These are phyloP conservation scores for Areca catechu DNA, from an alignment of 176 grass and related monocot genomes.

Conservation along the genomic window DNA sequence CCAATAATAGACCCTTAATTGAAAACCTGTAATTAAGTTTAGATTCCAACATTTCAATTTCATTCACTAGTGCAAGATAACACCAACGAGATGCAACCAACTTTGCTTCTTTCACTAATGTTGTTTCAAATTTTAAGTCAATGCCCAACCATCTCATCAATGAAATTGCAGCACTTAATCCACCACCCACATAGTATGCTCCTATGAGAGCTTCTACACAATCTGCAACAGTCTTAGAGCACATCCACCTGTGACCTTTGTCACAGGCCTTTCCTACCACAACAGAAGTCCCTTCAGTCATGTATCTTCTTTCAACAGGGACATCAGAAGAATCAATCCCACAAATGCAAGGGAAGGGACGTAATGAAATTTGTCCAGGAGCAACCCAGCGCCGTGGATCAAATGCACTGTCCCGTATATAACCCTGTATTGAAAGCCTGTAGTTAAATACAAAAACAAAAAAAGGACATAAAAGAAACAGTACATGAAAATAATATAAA, in stretches of 20 bases:
- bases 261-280: slow-evolving; percentile 2
- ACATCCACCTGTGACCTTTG: slow-evolving; percentile 7
- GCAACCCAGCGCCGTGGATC: slow-evolving; percentile 2
- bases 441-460: not conserved
- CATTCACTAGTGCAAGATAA: not conserved
- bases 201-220: slow-evolving; percentile 2
- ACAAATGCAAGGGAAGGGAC: not conserved
- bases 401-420: slow-evolving; percentile 5
- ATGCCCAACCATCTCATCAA: slow-evolving; percentile 15
- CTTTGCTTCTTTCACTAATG: slow-evolving; percentile 37
- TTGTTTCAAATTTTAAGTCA: slow-evolving; percentile 38
- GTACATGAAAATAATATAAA: too few species aligned
- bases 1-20: not conserved
- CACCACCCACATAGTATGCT: slow-evolving; percentile 7
- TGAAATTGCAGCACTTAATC: not conserved
- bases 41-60: slow-evolving; percentile 1
- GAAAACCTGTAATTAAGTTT: slow-evolving; percentile 4
- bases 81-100: slow-evolving; percentile 4
- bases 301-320: slow-evolving; percentile 27
- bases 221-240: slow-evolving; percentile 6
- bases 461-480: too few species aligned
- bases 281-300: slow-evolving; percentile 1
- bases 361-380: slow-evolving; percentile 9
- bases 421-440: not conserved
- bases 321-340: slow-evolving; percentile 28